phyloP scores from a whole-genome alignment of 352 stramenopile genomes.

The Phytophthora ohioensis region DNA sequence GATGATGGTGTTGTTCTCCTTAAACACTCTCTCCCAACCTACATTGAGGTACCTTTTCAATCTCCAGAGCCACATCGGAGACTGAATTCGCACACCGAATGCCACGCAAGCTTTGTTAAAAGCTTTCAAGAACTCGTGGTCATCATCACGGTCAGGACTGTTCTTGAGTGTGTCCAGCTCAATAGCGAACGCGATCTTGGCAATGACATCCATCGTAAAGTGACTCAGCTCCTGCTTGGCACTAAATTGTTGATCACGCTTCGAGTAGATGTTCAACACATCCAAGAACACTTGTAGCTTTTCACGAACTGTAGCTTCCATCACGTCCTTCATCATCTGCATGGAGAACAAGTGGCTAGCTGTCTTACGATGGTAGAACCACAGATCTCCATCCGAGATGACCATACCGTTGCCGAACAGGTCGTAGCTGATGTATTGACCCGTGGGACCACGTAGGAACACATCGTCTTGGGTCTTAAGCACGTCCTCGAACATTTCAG shows the following conservation, averaged over 20 bases:
- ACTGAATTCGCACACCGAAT: constrained; percentile 43
- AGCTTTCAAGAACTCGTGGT: constrained; percentile 57
- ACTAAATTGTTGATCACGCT: constrained; percentile 36
- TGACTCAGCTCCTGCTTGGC: constrained; percentile 58
- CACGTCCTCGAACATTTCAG: constrained; percentile 55
- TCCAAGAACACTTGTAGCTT: constrained; percentile 43
- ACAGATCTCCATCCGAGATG: constrained; percentile 46
- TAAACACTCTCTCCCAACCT: constrained; percentile 51
- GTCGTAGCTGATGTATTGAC: constrained; percentile 47
- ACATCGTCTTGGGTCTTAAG: constrained; percentile 66
- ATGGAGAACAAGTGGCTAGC: constrained; percentile 89
- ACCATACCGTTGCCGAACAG: constrained; percentile 72
- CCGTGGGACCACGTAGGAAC: constrained; percentile 64
- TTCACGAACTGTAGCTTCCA: constrained; percentile 47
- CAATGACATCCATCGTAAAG: constrained; percentile 73
- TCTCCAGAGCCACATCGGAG: constrained; percentile 49
- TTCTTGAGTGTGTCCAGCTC: constrained; percentile 53
- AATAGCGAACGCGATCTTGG: constrained; percentile 62
- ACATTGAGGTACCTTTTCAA: constrained; percentile 44
- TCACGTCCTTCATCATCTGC: constrained; percentile 55
- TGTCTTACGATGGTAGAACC: constrained; percentile 76
- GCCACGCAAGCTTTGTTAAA: constrained; percentile 50
- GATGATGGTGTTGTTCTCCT: constrained; percentile 49
- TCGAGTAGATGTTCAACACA: constrained; percentile 29
- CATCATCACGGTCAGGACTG: constrained; percentile 39